These are phyloP conservation scores for Suhomyces prunicola DNA, from an alignment of 805 yeast species.

Conservation along the genomic window DNA sequence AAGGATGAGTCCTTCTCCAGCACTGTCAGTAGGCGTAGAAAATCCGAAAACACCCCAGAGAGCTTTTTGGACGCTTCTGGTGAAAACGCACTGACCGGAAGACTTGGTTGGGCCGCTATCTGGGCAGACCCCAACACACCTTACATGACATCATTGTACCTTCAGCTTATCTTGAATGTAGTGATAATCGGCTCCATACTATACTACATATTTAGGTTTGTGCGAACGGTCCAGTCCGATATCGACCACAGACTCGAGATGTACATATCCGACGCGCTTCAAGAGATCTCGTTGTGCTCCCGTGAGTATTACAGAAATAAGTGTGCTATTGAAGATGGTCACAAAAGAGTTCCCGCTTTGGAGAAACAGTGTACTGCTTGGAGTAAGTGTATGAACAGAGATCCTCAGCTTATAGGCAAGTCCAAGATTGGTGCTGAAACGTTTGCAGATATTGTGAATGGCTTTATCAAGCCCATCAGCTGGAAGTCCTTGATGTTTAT, in stretches of 20 bases:
- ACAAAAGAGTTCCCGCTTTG: conserved; percentile 65
- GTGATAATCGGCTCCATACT: conserved; percentile 49
- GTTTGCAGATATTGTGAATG: conserved; percentile 76
- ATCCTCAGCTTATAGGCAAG: conserved; percentile 64
- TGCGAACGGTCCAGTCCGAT: conserved; percentile 60
- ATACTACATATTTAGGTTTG: conserved; percentile 49
- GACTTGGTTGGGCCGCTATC: background rate
- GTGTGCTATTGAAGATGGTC: conserved; percentile 52
- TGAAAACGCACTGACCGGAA: background rate
- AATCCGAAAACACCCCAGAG: background rate
- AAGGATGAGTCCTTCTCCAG: background rate
- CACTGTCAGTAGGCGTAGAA: background rate
- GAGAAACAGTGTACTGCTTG: conserved; percentile 68
- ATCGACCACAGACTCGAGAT: conserved; percentile 67
- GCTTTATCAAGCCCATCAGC: conserved; percentile 68
- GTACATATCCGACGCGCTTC: conserved; percentile 55
- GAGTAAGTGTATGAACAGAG: conserved; percentile 80
- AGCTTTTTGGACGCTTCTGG: background rate
- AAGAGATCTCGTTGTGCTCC: conserved; percentile 66
- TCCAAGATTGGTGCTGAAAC: conserved; percentile 78
- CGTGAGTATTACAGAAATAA: conserved; percentile 67
- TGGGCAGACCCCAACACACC: conserved; percentile 50
- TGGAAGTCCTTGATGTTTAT: conserved; percentile 62
- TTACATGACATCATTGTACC: conserved; percentile 54
- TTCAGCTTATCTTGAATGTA: conserved; percentile 61